Percentiles rank a stretch among this genome's conserved stretches.
phyloP scores from a whole-genome alignment of 768 basidiomycete species.

The Mycena pura region DNA sequence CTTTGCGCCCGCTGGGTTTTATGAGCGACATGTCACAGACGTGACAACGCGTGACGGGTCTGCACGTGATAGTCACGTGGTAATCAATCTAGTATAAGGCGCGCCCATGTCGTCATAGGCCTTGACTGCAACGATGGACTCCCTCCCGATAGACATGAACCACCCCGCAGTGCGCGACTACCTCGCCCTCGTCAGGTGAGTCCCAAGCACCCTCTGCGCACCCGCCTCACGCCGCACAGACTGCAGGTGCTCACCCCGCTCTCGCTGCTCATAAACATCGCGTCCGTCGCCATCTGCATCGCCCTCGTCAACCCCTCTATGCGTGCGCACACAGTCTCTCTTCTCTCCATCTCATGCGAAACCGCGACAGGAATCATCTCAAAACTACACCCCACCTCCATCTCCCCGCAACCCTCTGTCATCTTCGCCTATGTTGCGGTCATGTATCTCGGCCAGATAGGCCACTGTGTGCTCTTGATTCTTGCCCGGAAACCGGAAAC shows the following conservation, averaged over 20 bases:
- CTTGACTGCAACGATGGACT: conserved; percentile 49
- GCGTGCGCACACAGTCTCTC: conserved; percentile 41
- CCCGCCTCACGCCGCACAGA: conserved; percentile 36
- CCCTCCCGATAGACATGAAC: conserved; percentile 61
- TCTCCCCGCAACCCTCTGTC: conserved; percentile 68
- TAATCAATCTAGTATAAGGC: no score
- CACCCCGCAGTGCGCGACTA: conserved; percentile 72
- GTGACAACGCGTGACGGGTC: neutral
- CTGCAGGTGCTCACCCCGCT: conserved; percentile 90
- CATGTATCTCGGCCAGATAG: conserved; percentile 73
- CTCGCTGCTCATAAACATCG: conserved; percentile 82
- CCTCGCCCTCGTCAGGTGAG: conserved; percentile 65
- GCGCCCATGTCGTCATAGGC: neutral
- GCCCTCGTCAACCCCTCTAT: conserved; percentile 71
- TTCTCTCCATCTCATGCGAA: neutral
- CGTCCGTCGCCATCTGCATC: conserved; percentile 71
- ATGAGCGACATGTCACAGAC: conserved; percentile 63
- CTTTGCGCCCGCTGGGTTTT: conserved; percentile 47
- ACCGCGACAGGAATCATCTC: conserved; percentile 52
- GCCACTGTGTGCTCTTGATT: conserved; percentile 83
- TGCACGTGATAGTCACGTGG: neutral
- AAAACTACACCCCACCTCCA: conserved; percentile 64
- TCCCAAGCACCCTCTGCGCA: neutral
- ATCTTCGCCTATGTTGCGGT: conserved; percentile 66
- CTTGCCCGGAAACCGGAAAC: conserved; percentile 77